These are phyloP conservation scores for Scedosporium apiospermum DNA, from an alignment of 2,329 filamentous ascomycete species.

Conservation along the genomic window DNA sequence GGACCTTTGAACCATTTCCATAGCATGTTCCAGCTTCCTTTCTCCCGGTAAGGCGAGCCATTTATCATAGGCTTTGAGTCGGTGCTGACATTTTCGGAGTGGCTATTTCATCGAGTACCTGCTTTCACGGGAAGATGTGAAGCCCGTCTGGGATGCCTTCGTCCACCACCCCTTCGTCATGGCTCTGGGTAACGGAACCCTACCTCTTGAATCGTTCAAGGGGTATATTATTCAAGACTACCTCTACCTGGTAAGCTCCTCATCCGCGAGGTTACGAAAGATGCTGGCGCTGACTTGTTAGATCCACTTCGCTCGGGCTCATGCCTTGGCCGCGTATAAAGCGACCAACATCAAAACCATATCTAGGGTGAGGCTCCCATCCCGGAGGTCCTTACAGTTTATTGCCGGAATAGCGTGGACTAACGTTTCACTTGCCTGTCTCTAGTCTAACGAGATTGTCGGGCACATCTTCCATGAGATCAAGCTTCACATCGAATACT, in stretches of 20 bases:
- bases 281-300: slow-evolving; percentile 20
- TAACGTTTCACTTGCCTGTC: background rate
- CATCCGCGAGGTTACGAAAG: background rate
- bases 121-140: slow-evolving; percentile 65
- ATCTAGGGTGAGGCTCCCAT: slow-evolving; percentile 39
- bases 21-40: slow-evolving; percentile 57
- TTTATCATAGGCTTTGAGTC: background rate
- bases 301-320: slow-evolving; percentile 82
- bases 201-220: slow-evolving; percentile 72
- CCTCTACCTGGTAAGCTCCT: slow-evolving; percentile 60
- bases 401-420: too few species aligned
- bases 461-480: slow-evolving; percentile 72
- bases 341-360: slow-evolving; percentile 65
- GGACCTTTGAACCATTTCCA: slow-evolving; percentile 75
- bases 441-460: slow-evolving; percentile 44
- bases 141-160: slow-evolving; percentile 62
- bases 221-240: slow-evolving; percentile 90
- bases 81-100: slow-evolving; percentile 25
- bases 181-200: slow-evolving; percentile 62
- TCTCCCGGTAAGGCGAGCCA: slow-evolving; percentile 43
- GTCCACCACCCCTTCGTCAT: slow-evolving; percentile 77
- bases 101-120: slow-evolving; percentile 79
- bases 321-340: slow-evolving; percentile 80
- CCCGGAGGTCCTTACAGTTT: background rate
- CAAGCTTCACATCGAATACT: slow-evolving; percentile 73